phyloP scores from a whole-genome alignment of 164 flowering plant species.

The Chloranthus sessilifolius region DNA sequence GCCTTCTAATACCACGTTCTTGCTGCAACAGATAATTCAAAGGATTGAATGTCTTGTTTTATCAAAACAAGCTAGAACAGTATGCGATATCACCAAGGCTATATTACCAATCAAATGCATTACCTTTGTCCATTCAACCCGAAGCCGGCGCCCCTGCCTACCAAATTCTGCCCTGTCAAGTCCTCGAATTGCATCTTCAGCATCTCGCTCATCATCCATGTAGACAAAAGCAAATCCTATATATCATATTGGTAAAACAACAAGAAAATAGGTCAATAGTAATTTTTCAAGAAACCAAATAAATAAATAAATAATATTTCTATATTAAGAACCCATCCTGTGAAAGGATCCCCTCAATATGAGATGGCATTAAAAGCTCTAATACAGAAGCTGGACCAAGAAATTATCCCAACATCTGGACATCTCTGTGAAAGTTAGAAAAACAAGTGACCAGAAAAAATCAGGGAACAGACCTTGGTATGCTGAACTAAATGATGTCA shows the following conservation, averaged over 20 bases:
- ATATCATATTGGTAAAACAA: constrained; percentile 6
- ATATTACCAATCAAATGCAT: not conserved
- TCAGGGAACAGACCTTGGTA: constrained; percentile 86
- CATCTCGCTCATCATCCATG: constrained; percentile 99
- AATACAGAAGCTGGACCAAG: constrained; percentile 10
- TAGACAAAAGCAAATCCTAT: constrained; percentile 96
- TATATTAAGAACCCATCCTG: constrained; percentile 20
- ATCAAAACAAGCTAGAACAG: not conserved
- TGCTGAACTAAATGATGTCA: constrained; percentile 71
- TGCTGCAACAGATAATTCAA: constrained; percentile 42
- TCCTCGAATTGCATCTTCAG: constrained; percentile 86
- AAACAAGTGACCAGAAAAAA: constrained; percentile 50
- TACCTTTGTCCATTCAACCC: constrained; percentile 99
- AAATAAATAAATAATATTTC: not conserved
- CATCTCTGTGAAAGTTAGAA: constrained; percentile 45
- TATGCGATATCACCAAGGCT: not conserved
- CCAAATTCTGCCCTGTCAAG: constrained; percentile 89
- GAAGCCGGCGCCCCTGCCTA: constrained; percentile 85
- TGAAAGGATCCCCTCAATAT: constrained; percentile 11
- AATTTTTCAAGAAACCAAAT: not conserved
- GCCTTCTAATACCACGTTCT: constrained; percentile 73
- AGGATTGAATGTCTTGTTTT: not conserved
- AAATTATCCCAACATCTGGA: constrained; percentile 30
- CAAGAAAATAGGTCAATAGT: not conserved
- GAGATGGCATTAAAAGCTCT: constrained; percentile 8